phyloP scores from a whole-genome alignment of 805 yeast genomes.

The Pichia kluyveri region DNA sequence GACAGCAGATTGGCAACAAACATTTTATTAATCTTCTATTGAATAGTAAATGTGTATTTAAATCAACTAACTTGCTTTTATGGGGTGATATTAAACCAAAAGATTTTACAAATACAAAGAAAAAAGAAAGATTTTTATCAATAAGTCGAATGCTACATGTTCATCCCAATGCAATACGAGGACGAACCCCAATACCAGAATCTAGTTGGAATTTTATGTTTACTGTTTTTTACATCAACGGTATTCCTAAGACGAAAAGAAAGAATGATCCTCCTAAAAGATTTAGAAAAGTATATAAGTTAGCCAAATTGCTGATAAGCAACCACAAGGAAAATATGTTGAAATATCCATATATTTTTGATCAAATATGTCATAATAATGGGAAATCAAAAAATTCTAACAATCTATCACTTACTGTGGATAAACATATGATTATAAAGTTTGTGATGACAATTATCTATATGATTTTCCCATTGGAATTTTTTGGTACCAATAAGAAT shows the following conservation, averaged over 20 bases:
- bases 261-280: conserved; percentile 15
- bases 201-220: conserved; percentile 6
- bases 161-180: conserved; percentile 10
- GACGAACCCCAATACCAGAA: conserved; percentile 18
- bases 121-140: not conserved
- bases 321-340: conserved; percentile 26
- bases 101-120: not conserved
- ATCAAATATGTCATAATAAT: conserved; percentile 23
- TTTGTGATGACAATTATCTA: conserved; percentile 37
- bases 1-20: conserved; percentile 29
- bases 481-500: conserved; percentile 47
- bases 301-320: conserved; percentile 17
- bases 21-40: conserved; percentile 33
- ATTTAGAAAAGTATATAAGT: conserved; percentile 14
- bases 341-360: conserved; percentile 30
- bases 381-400: conserved; percentile 13
- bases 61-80: conserved; percentile 6
- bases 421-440: conserved; percentile 28
- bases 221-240: conserved; percentile 10
- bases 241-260: not conserved
- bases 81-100: conserved; percentile 18
- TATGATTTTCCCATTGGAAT: conserved; percentile 39
- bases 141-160: conserved; percentile 19
- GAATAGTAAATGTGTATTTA: conserved; percentile 25
- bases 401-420: conserved; percentile 24